Evolutionary conservation across 106 monocot species (phyloP), one percentile per base, ranked within the genome.

Genomic region (Triglochin maritima): DNA sequence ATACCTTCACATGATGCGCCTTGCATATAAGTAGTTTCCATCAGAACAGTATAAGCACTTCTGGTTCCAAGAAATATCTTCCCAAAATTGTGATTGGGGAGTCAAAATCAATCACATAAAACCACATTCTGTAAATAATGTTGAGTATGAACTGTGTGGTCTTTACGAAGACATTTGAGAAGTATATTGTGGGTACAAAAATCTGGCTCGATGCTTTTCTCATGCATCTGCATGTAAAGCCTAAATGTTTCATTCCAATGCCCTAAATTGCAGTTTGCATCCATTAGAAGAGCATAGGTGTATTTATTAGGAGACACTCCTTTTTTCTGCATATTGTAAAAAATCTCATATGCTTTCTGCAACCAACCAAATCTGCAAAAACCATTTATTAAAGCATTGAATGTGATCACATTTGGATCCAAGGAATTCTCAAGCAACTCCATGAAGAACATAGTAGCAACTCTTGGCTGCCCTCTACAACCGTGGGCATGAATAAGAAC

Each of bases 381-480:
- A n/a, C 89, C 94, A 71, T 94, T 77, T 63, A 94, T 87, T 15
- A 94, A 77, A 9, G 82, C 81, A 83, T 94, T 89, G 71, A 85
- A 94, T 49, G 94, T 94, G 60, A 94, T 81, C 55, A 81, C 89
- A 79, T 89, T 89, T 46, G 89, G 94, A 15, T 44, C 47, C 5
- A 87, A 61, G 53, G 65, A 65, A 9, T 68, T 69, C 41, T 80
- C 61, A 10, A 74, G 15, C 89, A 94, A 87, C 43, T 82, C 72
- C 11, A 45, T 64, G 47, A 89, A 89, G 50, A 74, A 79, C 9
- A 49, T 56, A 57, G 76, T 76, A 17, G 89, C 89, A 45, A 47
- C 63, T 29, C 61, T 72, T 49, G 89, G 66, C 55, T 77, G 57
- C 14, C 89, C 89, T 50, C 66, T 74, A 42, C 67, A 82, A 17